Evolutionary conservation across 306 rosid genomes (phyloP).

Genomic region (Astragalus glycyphyllos): DNA sequence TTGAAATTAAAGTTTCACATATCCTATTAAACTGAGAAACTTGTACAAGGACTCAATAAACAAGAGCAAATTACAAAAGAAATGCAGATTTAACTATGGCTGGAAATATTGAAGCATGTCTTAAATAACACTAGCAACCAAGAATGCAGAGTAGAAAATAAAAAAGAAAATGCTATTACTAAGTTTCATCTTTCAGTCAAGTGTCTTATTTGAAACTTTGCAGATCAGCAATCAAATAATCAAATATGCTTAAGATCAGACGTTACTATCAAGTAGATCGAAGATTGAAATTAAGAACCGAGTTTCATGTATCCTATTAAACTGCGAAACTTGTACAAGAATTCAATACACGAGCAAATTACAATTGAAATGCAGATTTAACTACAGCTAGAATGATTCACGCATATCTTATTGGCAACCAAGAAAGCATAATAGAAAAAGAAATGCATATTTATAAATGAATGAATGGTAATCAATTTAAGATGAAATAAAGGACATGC

Average conservation of each 20-base stretch:
- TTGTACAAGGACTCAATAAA: not conserved
- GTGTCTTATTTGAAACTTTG: not conserved
- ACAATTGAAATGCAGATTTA: constrained; percentile 3
- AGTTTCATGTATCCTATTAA: constrained; percentile 18
- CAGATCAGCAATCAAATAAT: not conserved
- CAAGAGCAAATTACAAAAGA: not conserved
- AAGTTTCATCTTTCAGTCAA: not conserved
- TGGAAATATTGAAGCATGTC: no score
- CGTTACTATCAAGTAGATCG: not conserved
- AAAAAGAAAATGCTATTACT: no score
- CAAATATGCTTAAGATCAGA: not conserved
- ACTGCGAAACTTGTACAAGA: constrained; percentile 8
- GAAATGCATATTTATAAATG: no score
- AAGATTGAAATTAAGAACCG: constrained; percentile 1
- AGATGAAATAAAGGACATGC: not conserved
- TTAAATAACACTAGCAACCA: no score
- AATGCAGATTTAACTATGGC: constrained; percentile 10
- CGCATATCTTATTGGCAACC: no score
- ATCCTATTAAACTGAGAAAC: constrained; percentile 23
- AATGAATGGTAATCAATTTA: constrained; percentile 9
- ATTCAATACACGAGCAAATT: constrained; percentile 1
- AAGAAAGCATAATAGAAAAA: no score
- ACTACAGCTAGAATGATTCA: not conserved
- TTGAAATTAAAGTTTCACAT: constrained; percentile 18
- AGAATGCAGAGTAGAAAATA: no score